A percentile compares a stretch with the other conserved stretches of the same genome.
phyloP scores from a whole-genome alignment of 805 yeast genomes.

The Cyberlindnera maritima region DNA sequence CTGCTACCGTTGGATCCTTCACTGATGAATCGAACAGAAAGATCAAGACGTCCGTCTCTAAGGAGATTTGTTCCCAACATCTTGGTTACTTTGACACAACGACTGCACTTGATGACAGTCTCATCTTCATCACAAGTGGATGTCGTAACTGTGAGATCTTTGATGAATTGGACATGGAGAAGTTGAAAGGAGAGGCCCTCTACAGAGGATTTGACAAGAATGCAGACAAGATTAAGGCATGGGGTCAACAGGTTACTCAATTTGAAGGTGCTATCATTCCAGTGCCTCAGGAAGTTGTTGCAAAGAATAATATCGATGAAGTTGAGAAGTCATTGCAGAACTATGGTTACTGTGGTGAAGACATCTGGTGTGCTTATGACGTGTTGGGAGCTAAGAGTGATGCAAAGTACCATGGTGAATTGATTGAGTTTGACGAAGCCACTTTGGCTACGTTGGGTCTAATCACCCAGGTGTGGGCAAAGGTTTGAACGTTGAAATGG shows the following conservation, averaged over 20 bases:
- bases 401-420: conserved; percentile 8
- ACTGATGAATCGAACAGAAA: conserved; percentile 15
- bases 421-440: conserved; percentile 7
- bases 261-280: conserved; percentile 20
- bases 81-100: conserved; percentile 9
- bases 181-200: conserved; percentile 10
- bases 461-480: conserved; percentile 12
- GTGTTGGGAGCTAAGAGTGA: conserved; percentile 16
- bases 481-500: not conserved
- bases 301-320: conserved; percentile 14
- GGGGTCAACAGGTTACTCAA: conserved; percentile 7
- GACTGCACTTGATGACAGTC: not conserved
- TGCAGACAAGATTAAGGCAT: conserved; percentile 4
- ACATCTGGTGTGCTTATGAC: conserved; percentile 21
- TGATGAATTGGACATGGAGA: conserved; percentile 3
- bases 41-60: conserved; percentile 14
- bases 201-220: conserved; percentile 6
- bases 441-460: not conserved
- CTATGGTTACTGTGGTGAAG: conserved; percentile 14
- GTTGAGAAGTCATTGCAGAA: conserved; percentile 10
- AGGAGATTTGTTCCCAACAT: conserved; percentile 21
- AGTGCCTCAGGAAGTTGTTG: conserved; percentile 15
- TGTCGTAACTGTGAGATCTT: conserved; percentile 14
- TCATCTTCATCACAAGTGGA: conserved; percentile 19
- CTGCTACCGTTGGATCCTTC: conserved; percentile 16